Evolutionary conservation across 768 basidiomycete species (phyloP).

Genomic region (Cystobasidium onofrii): DNA sequence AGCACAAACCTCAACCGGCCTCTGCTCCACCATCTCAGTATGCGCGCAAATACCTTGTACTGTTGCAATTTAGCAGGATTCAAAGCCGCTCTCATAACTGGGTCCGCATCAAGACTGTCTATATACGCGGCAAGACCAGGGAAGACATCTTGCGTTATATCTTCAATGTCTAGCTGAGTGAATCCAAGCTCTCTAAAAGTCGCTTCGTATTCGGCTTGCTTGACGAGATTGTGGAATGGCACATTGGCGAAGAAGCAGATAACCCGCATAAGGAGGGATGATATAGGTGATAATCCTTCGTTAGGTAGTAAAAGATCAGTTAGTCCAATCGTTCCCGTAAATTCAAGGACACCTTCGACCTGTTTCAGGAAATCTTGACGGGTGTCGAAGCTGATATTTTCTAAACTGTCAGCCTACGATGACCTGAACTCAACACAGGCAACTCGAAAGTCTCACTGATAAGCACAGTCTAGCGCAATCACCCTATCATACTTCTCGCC

Average conservation of each 20-base stretch:
- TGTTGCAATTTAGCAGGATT: neutral
- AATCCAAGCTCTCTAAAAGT: constrained; percentile 54
- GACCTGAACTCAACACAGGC: neutral
- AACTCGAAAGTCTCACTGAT: constrained; percentile 49
- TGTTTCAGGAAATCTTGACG: constrained; percentile 54
- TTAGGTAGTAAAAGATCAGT: constrained; percentile 56
- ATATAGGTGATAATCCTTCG: neutral
- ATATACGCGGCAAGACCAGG: constrained; percentile 55
- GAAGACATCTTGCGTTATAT: constrained; percentile 56
- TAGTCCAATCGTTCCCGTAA: constrained; percentile 55
- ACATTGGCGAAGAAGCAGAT: constrained; percentile 48
- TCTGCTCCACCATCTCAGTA: constrained; percentile 13
- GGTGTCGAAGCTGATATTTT: constrained; percentile 49
- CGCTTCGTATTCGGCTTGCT: constrained; percentile 49
- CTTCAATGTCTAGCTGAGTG: constrained; percentile 53
- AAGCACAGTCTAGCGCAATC: constrained; percentile 61
- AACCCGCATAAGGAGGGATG: constrained; percentile 40
- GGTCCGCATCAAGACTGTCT: neutral
- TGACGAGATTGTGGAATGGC: constrained; percentile 53
- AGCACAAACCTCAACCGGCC: constrained; percentile 14
- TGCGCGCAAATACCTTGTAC: constrained; percentile 10
- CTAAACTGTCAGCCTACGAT: neutral
- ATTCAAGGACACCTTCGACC: constrained; percentile 49
- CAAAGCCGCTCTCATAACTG: neutral
- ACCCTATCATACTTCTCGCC: constrained; percentile 51